Evolutionary conservation across 345 rosid species (phyloP).

Genomic region (Moricandia arvensis): DNA sequence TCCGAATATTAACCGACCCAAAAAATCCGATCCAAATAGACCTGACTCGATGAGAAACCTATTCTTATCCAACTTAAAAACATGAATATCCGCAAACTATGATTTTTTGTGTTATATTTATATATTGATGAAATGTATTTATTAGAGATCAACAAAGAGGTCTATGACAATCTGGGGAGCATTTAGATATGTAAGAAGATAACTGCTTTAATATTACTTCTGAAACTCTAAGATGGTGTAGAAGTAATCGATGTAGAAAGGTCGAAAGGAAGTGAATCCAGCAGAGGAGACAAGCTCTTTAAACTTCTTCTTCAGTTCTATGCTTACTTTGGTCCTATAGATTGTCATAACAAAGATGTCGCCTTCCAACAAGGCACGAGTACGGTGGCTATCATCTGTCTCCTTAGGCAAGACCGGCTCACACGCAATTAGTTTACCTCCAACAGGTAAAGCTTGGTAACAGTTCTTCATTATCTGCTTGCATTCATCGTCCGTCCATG

Average conservation of each 20-base stretch:
- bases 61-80: too few relatives aligned
- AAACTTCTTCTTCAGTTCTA: slow-evolving; percentile 70
- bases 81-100: too few relatives aligned
- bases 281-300: slow-evolving; percentile 57
- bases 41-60: too few relatives aligned
- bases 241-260: slow-evolving; percentile 59
- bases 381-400: slow-evolving; percentile 68
- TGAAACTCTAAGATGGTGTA: slow-evolving; percentile 74
- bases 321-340: slow-evolving; percentile 74
- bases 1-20: too few relatives aligned
- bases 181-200: not conserved
- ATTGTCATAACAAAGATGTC: slow-evolving; percentile 86
- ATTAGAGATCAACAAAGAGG: slow-evolving; percentile 4
- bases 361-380: slow-evolving; percentile 72
- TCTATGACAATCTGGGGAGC: not conserved
- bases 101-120: too few relatives aligned
- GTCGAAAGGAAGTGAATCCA: slow-evolving; percentile 59
- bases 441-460: slow-evolving; percentile 65
- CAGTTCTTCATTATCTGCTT: slow-evolving; percentile 78
- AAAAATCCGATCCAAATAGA: too few relatives aligned
- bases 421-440: slow-evolving; percentile 82
- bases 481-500: slow-evolving; percentile 83
- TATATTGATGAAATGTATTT: slow-evolving; percentile 13
- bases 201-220: slow-evolving; percentile 40
- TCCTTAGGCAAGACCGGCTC: slow-evolving; percentile 73